Conservation (phyloP, 2,329 filamentous ascomycete species). For the Alternaria consortialis region DNA sequence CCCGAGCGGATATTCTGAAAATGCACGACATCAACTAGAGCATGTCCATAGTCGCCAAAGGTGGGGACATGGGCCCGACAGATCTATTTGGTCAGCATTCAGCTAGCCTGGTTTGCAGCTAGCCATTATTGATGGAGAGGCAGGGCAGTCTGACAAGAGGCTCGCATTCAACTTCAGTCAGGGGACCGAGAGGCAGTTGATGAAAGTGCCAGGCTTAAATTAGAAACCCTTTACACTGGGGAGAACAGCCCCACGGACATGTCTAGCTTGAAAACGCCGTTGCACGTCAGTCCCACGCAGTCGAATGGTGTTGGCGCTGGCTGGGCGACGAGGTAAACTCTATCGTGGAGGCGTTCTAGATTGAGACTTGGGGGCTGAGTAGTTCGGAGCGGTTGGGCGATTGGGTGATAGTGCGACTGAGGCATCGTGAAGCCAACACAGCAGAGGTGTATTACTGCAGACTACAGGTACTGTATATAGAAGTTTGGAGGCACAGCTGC, state of each 20-base stretch:
- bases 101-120: neutral
- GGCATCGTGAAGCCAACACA: neutral
- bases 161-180: conserved; percentile 1
- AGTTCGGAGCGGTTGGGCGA: neutral
- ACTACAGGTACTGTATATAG: conserved; percentile 2
- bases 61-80: neutral
- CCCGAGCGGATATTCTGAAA: neutral
- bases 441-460: neutral
- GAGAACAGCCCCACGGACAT: neutral
- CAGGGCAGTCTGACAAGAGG: neutral
- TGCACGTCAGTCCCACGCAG: neutral
- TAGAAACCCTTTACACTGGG: conserved; percentile 5
- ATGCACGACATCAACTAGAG: conserved; percentile 15
- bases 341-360: conserved; percentile 1
- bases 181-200: neutral
- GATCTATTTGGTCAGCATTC: neutral
- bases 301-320: conserved; percentile 1
- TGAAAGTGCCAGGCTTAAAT: conserved; percentile 10
- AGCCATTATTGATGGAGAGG: neutral
- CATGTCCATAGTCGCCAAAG: neutral
- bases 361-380: conserved; percentile 5
- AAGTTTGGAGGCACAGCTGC: conserved; percentile 10
- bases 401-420: neutral
- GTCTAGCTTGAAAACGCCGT: neutral
- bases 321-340: conserved; percentile 9